These are phyloP conservation scores for Neurospora sp. DNA, from an alignment of 495 filamentous ascomycete genomes.

Conservation along the genomic window DNA sequence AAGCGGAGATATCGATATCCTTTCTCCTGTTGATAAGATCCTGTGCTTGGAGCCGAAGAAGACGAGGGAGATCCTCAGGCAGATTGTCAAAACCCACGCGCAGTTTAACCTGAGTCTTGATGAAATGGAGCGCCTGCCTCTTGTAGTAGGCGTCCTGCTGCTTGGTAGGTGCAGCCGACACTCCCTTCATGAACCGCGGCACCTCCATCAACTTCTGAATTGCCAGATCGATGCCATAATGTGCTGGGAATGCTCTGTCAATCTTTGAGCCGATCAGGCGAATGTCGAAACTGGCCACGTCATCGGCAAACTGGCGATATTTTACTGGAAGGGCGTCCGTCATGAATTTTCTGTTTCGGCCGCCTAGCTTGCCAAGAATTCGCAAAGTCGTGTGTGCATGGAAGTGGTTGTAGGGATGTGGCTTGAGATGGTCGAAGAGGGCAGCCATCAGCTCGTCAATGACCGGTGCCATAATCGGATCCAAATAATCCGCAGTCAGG, in stretches of 20 bases:
- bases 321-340: slow-evolving; percentile 72
- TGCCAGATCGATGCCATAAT: slow-evolving; percentile 78
- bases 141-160: slow-evolving; percentile 82
- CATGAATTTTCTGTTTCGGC: slow-evolving; percentile 89
- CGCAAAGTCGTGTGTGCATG: slow-evolving; percentile 96
- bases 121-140: slow-evolving; percentile 77
- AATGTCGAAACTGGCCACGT: slow-evolving; percentile 74
- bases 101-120: slow-evolving; percentile 80
- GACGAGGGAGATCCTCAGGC: slow-evolving; percentile 76
- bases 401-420: slow-evolving; percentile 89
- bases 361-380: slow-evolving; percentile 95
- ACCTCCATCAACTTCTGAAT: slow-evolving; percentile 75
- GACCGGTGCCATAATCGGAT: slow-evolving; percentile 98
- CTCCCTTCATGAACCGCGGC: slow-evolving; percentile 44
- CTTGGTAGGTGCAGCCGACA: slow-evolving; percentile 28
- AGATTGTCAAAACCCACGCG: slow-evolving; percentile 78
- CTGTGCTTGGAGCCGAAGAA: slow-evolving; percentile 79
- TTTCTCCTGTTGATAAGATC: slow-evolving; percentile 66
- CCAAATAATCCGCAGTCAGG: slow-evolving; percentile 91
- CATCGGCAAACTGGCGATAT: slow-evolving; percentile 79
- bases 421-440: slow-evolving; percentile 86
- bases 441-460: slow-evolving; percentile 98
- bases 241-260: slow-evolving; percentile 77
- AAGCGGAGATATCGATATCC: slow-evolving; percentile 48
- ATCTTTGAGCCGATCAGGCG: slow-evolving; percentile 78